Evolutionary conservation across 139 green algal genomes (phyloP).

Genomic region (Closterium sp.): DNA sequence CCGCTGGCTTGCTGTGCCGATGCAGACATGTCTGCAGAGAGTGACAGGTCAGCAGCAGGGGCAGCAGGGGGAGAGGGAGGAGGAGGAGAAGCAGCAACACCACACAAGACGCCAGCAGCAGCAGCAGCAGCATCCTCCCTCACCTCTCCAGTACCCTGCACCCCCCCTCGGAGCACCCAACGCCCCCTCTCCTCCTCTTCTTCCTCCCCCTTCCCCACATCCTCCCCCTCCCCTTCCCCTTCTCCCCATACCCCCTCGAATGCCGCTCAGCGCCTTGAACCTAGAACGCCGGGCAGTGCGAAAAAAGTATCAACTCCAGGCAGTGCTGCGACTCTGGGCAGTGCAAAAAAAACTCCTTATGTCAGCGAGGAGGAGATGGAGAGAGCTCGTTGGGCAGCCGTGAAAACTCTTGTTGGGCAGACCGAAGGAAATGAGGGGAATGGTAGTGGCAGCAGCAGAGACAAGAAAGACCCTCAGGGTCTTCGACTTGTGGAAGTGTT

Average conservation of each 20-base stretch:
- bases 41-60: neutral
- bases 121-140: neutral
- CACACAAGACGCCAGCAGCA: neutral
- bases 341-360: neutral
- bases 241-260: neutral
- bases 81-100: neutral
- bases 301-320: neutral
- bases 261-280: neutral
- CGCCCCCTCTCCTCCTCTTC: neutral
- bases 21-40: neutral
- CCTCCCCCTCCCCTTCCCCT: neutral
- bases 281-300: neutral
- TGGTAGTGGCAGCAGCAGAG: neutral
- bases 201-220: neutral
- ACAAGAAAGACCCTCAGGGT: neutral
- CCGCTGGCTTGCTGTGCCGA: neutral
- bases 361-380: neutral
- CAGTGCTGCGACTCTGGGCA: neutral
- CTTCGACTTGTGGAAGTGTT: constrained; percentile 7
- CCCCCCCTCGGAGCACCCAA: neutral
- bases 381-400: neutral
- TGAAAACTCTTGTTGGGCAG: neutral
- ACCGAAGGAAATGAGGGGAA: neutral
- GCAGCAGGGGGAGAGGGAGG: neutral
- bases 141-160: neutral